Percentiles rank a stretch among this genome's conserved stretches.
phyloP scores from a whole-genome alignment of 2,329 filamentous ascomycete species.

The Scortechinia acanthostroma region DNA sequence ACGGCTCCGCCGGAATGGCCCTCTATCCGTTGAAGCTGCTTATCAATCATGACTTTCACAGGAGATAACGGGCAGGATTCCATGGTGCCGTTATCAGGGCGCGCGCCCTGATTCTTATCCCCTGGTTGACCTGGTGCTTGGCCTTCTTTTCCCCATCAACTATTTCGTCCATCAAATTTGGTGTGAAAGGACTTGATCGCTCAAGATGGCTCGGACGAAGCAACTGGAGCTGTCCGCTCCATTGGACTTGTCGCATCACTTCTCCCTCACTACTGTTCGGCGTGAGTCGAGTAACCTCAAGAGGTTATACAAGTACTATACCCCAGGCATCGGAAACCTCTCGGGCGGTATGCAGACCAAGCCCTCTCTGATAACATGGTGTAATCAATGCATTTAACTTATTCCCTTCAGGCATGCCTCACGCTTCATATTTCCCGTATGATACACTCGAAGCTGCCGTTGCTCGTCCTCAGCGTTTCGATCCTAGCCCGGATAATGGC shows the following conservation, averaged over 20 bases:
- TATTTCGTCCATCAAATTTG: no score
- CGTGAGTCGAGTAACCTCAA: constrained; percentile 66
- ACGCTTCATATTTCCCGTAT: constrained; percentile 78
- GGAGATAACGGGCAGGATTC: no score
- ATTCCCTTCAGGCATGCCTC: constrained; percentile 59
- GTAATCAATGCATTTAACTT: not conserved
- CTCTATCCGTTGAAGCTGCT: no score
- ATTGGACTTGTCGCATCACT: constrained; percentile 73
- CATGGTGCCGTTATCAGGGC: no score
- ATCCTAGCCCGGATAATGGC: constrained; percentile 2
- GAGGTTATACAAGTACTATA: constrained; percentile 78
- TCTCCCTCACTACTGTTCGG: constrained; percentile 61
- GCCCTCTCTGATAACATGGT: constrained; percentile 1
- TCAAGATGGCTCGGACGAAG: no score
- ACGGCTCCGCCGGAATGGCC: no score
- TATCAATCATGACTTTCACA: no score
- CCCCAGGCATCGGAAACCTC: constrained; percentile 51
- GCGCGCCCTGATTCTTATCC: no score
- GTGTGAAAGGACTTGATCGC: no score
- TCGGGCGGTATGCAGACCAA: constrained; percentile 42
- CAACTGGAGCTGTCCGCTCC: constrained; percentile 41
- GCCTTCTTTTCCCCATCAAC: no score
- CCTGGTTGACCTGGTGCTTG: no score
- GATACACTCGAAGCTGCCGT: constrained; percentile 81
- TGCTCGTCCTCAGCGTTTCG: constrained; percentile 23